Conservation (phyloP, 139 green algal species). For the Closterium sp. region DNA sequence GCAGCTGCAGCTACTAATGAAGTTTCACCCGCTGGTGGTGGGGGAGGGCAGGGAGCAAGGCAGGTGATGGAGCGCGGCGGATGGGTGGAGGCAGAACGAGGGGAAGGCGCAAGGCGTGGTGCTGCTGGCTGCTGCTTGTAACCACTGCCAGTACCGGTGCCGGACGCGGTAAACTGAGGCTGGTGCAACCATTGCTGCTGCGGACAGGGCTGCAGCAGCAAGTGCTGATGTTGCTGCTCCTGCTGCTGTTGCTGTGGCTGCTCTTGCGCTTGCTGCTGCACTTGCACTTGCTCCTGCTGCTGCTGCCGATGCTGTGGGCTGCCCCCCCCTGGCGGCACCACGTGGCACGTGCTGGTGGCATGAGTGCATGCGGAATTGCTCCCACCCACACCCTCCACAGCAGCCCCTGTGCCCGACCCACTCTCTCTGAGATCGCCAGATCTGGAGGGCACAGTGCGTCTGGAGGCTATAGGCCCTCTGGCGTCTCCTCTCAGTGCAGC, state of each 20-base stretch:
- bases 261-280: no score
- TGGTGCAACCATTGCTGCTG: constrained; percentile 1
- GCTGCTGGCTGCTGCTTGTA: neutral
- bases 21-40: neutral
- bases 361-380: neutral
- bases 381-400: neutral
- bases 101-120: neutral
- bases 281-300: no score
- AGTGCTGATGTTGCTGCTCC: no score
- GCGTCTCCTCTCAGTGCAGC: neutral
- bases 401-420: neutral
- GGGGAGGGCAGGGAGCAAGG: neutral
- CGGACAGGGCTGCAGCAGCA: neutral
- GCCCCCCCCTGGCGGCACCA: neutral
- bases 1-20: neutral
- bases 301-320: neutral
- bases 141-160: neutral
- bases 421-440: neutral
- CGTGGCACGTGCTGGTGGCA: neutral
- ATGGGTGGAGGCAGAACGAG: neutral
- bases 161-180: neutral
- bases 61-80: no score
- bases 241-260: no score
- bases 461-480: neutral
- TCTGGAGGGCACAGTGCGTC: neutral